Base-by-base conservation (phyloP, 1,139 yeast species). In the Debaryomyces fabryi region DNA sequence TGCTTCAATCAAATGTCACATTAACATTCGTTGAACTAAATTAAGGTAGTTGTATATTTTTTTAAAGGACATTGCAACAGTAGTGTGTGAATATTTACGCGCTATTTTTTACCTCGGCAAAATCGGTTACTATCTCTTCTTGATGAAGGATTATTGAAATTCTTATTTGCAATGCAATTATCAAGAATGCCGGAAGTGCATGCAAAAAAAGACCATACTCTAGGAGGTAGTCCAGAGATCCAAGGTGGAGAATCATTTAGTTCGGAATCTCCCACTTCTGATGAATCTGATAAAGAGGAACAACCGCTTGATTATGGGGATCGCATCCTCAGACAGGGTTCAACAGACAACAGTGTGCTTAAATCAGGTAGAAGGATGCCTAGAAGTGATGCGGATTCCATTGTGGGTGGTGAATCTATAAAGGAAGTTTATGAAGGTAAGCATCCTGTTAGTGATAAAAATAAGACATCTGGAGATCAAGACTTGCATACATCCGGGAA, bases 381-480 rank as follows among this genome's bases (percentile, higher is more conserved):
- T 16, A 54, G 56, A 35, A 54, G 58, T 10, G 78, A 74, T 52
- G 78, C 78, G 40, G 59, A 64, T 45, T 71, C 77, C 4, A 60
- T 74, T 41, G 74, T 74, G 20, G 79, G 79, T 6, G 79, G 79
- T 29, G 71, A 67, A 30, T 47, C 62, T 4, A 15, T 64, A 7
- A 59, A 55, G 4, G 55, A 53, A 4, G 46, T 50, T 15, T 50
- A 51, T 20, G 50, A 46, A 7, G 46, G 32, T 3, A 25, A 24
- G 12, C 43, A 40, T 7, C 36, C 43, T 18, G 18, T 30, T 13
- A 32, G 35, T 16, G 47, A 35, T 35, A 46, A 45, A 13, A 40
- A 42, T 29, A 30, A 36, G 16, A 18, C 40, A 3, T 32, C 24
- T 34, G 36, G 32, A 21, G 49, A 42, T 24, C 18, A 38, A 24